Evolutionary conservation across 345 rosid genomes (phyloP).

Genomic region (Linum trigynum): DNA sequence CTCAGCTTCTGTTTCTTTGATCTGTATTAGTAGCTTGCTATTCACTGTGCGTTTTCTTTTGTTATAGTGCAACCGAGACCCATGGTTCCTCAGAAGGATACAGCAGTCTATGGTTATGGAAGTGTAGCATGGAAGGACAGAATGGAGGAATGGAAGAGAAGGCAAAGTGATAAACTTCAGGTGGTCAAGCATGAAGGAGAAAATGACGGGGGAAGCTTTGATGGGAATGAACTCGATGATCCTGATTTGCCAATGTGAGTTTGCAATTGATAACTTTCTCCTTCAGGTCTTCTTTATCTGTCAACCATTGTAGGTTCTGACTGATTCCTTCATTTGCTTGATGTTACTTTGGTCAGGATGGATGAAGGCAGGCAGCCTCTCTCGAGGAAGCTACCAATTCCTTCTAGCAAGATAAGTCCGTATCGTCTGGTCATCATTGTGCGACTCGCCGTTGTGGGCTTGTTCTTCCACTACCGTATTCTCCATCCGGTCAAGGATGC

Average conservation of each 20-base stretch:
- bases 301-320: neutral
- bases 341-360: neutral
- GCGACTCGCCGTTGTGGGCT: neutral
- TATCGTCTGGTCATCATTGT: neutral
- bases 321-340: neutral
- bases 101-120: neutral
- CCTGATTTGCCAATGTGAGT: neutral
- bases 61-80: neutral
- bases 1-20: neutral
- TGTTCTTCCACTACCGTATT: neutral
- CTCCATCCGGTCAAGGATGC: neutral
- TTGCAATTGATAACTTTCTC: neutral
- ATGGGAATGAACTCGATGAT: neutral
- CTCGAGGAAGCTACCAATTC: neutral
- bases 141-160: neutral
- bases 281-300: neutral
- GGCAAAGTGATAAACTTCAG: neutral
- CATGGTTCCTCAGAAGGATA: neutral
- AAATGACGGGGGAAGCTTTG: neutral
- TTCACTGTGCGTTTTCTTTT: neutral
- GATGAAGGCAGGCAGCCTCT: constrained; percentile 1
- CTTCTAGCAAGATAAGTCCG: neutral
- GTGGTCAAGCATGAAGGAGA: neutral
- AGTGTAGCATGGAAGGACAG: neutral
- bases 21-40: neutral